A percentile compares a stretch with the other conserved stretches of the same genome.
Conservation (phyloP, 2,329 filamentous ascomycete genomes). For the Dactylellina haptotyla region DNA sequence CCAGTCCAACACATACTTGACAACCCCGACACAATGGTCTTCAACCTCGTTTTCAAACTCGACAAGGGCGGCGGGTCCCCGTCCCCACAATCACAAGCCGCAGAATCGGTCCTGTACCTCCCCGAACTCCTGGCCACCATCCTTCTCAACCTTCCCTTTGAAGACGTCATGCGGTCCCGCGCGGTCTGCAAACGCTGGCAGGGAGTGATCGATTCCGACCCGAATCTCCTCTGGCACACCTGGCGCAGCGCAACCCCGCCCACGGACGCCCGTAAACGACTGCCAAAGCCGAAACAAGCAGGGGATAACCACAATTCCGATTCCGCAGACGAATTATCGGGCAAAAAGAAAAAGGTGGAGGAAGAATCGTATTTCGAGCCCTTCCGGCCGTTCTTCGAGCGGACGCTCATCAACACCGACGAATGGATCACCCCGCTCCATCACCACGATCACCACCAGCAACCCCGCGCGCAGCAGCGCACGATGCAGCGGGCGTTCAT, state of each 20-base stretch:
- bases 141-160: constrained; percentile 34
- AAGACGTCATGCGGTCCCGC: constrained; percentile 33
- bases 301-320: neutral
- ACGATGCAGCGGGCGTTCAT: constrained; percentile 39
- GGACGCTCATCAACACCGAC: constrained; percentile 42
- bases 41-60: neutral
- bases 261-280: constrained; percentile 8
- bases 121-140: constrained; percentile 36
- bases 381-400: constrained; percentile 49
- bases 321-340: neutral
- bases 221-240: constrained; percentile 43
- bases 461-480: constrained; percentile 10
- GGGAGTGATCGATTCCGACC: constrained; percentile 34
- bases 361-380: constrained; percentile 35
- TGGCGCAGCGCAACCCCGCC: constrained; percentile 46
- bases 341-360: neutral
- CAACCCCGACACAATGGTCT: neutral
- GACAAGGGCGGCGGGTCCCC: neutral
- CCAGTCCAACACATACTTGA: no score
- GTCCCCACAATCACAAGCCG: neutral
- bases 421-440: constrained; percentile 37
- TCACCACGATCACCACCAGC: neutral
- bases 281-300: constrained; percentile 8
- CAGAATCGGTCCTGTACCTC: constrained; percentile 21
- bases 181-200: constrained; percentile 21